Evolutionary conservation across 345 rosid genomes (phyloP).

Genomic region (Eucalyptus rudis): DNA sequence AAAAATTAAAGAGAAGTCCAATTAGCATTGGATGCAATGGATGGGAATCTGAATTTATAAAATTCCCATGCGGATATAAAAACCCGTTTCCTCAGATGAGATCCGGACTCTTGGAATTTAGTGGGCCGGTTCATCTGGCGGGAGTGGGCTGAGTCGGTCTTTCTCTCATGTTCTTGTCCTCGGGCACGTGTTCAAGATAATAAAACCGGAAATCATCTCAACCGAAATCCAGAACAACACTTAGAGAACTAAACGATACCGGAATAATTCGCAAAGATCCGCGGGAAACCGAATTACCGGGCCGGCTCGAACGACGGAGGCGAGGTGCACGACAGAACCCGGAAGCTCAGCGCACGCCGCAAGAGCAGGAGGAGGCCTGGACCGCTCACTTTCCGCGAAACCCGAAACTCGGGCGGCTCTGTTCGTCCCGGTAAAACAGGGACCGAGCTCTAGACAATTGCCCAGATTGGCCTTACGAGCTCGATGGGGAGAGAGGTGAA

Average conservation of each 20-base stretch:
- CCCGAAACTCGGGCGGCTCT: neutral
- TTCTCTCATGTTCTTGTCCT: neutral
- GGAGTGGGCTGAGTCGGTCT: neutral
- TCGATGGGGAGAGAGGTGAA: neutral
- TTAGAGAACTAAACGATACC: neutral
- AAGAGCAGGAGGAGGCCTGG: neutral
- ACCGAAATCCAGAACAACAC: neutral
- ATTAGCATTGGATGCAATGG: neutral
- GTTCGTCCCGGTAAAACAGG: neutral
- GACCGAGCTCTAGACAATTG: neutral
- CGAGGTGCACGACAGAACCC: neutral
- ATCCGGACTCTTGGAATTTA: neutral
- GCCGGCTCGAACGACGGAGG: neutral
- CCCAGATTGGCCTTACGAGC: neutral
- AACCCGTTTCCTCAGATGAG: neutral
- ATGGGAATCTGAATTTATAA: neutral
- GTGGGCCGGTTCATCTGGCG: neutral
- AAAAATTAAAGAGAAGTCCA: neutral
- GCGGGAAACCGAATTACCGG: neutral
- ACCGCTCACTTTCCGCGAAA: neutral
- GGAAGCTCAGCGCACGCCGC: neutral
- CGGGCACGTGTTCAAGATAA: neutral
- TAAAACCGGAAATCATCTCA: neutral
- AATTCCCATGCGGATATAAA: neutral
- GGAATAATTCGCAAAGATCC: neutral